These are phyloP conservation scores for Dalbergia oliveri DNA, from an alignment of 306 rosid genomes.

Conservation along the genomic window DNA sequence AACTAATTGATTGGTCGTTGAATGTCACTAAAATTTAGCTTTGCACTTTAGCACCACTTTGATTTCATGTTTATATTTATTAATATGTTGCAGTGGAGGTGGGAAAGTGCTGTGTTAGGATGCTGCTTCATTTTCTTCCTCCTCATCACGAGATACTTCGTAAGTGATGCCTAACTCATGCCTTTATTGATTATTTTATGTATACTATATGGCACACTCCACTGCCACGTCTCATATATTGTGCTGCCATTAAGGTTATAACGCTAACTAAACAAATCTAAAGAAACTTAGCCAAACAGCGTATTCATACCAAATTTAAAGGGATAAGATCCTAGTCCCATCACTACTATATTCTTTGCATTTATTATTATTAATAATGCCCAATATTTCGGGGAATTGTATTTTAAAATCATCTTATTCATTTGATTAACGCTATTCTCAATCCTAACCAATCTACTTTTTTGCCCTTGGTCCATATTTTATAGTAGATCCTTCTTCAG, in stretches of 20 bases:
- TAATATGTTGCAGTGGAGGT: slow-evolving; percentile 80
- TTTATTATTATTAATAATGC: neutral
- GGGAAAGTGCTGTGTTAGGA: slow-evolving; percentile 95
- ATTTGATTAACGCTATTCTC: neutral
- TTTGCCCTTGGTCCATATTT: neutral
- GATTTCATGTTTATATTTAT: neutral
- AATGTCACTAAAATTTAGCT: neutral
- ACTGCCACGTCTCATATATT: slow-evolving; percentile 19
- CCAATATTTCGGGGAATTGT: neutral
- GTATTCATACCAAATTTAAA: slow-evolving; percentile 3
- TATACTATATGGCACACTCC: neutral
- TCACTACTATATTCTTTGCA: neutral
- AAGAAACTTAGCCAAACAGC: slow-evolving; percentile 24
- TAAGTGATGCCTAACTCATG: slow-evolving; percentile 62
- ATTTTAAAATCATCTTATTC: slow-evolving; percentile 28
- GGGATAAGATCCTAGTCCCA: slow-evolving; percentile 7
- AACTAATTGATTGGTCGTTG: neutral
- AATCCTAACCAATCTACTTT: slow-evolving; percentile 23
- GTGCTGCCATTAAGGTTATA: neutral
- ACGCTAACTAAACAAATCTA: slow-evolving; percentile 31
- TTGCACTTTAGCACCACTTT: neutral
- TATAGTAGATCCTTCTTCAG: neutral
- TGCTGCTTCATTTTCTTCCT: slow-evolving; percentile 88
- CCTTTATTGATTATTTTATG: neutral
- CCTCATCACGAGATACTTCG: slow-evolving; percentile 74